Evolutionary conservation across 805 yeast genomes (phyloP).

Genomic region (Zygosaccharomyces siamensis): DNA sequence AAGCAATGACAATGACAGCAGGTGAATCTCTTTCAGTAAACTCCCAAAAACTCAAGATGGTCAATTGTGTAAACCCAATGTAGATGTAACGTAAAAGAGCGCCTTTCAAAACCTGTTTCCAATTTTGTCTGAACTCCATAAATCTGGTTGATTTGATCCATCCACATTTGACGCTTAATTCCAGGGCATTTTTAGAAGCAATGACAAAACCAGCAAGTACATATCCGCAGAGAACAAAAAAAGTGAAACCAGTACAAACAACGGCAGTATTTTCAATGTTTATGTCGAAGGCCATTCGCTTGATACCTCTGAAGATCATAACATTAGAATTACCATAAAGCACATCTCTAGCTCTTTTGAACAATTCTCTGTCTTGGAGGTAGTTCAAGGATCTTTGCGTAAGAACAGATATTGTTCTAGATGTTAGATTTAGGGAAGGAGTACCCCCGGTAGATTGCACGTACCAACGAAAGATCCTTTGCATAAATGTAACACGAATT

Average conservation of each 20-base stretch:
- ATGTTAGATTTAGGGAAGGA: conserved; percentile 63
- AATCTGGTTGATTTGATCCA: conserved; percentile 48
- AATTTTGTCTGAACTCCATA: conserved; percentile 47
- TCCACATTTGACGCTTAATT: conserved; percentile 44
- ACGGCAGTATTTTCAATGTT: conserved; percentile 77
- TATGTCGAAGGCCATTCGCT: conserved; percentile 73
- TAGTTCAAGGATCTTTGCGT: conserved; percentile 50
- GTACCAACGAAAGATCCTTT: conserved; percentile 77
- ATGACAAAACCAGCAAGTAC: conserved; percentile 60
- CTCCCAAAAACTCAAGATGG: conserved; percentile 82
- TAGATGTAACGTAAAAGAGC: conserved; percentile 70
- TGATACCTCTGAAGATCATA: conserved; percentile 77
- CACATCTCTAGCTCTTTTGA: conserved; percentile 38
- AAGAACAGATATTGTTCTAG: conserved; percentile 59
- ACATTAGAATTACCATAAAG: conserved; percentile 52
- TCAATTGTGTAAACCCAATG: conserved; percentile 80
- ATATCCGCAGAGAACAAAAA: conserved; percentile 73
- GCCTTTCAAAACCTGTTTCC: conserved; percentile 66
- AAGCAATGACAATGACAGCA: conserved; percentile 80
- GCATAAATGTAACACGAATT: conserved; percentile 76
- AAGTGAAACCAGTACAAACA: conserved; percentile 83
- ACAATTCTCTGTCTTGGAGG: conserved; percentile 20
- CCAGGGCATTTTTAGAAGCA: conserved; percentile 47
- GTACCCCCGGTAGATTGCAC: conserved; percentile 85
- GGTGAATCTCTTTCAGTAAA: conserved; percentile 77